Percentiles rank a stretch among this genome's conserved stretches.
These are phyloP conservation scores for Lasiodiplodia gonubiensis DNA, from an alignment of 2,329 filamentous ascomycete genomes.

Conservation along the genomic window DNA sequence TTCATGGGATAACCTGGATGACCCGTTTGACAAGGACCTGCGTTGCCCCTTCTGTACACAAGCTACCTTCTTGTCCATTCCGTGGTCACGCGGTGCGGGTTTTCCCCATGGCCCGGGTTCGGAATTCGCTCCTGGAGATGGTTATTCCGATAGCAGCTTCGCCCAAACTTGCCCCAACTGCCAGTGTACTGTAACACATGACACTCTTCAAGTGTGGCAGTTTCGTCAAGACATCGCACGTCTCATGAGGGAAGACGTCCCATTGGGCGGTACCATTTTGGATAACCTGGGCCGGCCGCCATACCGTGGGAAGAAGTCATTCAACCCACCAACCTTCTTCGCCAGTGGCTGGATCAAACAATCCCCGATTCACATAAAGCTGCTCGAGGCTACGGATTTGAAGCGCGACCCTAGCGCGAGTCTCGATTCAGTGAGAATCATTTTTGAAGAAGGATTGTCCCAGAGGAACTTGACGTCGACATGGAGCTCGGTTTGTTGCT, in stretches of 20 bases:
- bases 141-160: slow-evolving; percentile 67
- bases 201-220: slow-evolving; percentile 65
- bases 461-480: background rate
- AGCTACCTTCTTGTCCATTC: slow-evolving; percentile 47
- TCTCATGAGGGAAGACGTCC: slow-evolving; percentile 54
- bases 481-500: background rate
- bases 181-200: slow-evolving; percentile 57
- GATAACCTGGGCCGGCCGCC: slow-evolving; percentile 54
- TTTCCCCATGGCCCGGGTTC: background rate
- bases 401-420: background rate
- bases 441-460: slow-evolving; percentile 14
- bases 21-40: slow-evolving; percentile 55
- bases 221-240: slow-evolving; percentile 63
- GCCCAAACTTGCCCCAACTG: slow-evolving; percentile 59
- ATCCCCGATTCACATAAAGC: background rate
- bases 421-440: slow-evolving; percentile 20
- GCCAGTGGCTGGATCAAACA: slow-evolving; percentile 23
- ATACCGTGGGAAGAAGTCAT: background rate
- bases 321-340: slow-evolving; percentile 3
- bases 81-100: slow-evolving; percentile 53
- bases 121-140: slow-evolving; percentile 51
- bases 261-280: slow-evolving; percentile 73
- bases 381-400: slow-evolving; percentile 21
- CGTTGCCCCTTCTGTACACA: slow-evolving; percentile 62
- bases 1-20: slow-evolving; percentile 66